Conservation (phyloP, 1,139 yeast genomes). For the Kazachstania sp. region DNA sequence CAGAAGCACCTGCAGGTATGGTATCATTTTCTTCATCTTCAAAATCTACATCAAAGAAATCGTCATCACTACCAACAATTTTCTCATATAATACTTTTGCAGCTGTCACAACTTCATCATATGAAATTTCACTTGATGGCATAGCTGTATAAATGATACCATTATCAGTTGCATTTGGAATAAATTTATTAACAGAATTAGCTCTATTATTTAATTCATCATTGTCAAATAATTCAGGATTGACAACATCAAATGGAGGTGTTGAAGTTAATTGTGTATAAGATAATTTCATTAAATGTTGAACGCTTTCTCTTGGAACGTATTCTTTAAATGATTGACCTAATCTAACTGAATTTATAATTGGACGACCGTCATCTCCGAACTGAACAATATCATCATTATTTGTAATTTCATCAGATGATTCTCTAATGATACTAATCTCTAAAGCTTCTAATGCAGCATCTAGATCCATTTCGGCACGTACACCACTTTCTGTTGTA, state of each 20-base stretch:
- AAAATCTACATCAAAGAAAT: constrained; percentile 89
- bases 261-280: constrained; percentile 66
- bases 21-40: constrained; percentile 74
- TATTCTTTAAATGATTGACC: constrained; percentile 80
- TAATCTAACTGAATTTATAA: constrained; percentile 69
- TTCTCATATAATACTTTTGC: constrained; percentile 66
- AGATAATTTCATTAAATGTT: constrained; percentile 68
- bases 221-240: constrained; percentile 33
- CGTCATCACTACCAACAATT: constrained; percentile 88
- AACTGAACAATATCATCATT: constrained; percentile 47
- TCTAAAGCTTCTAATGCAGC: constrained; percentile 76
- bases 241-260: constrained; percentile 41
- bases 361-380: constrained; percentile 60
- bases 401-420: constrained; percentile 46
- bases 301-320: constrained; percentile 72
- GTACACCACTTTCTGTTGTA: constrained; percentile 60
- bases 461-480: constrained; percentile 72
- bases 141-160: constrained; percentile 57
- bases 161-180: constrained; percentile 33
- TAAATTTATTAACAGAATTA: constrained; percentile 8
- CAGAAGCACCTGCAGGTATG: background rate
- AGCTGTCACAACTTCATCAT: constrained; percentile 81
- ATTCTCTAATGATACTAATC: constrained; percentile 68
- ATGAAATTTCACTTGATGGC: constrained; percentile 79
- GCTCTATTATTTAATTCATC: constrained; percentile 8